Base-by-base conservation (phyloP, 192 early-diverging fungal species). In the Coemansia erecta region DNA sequence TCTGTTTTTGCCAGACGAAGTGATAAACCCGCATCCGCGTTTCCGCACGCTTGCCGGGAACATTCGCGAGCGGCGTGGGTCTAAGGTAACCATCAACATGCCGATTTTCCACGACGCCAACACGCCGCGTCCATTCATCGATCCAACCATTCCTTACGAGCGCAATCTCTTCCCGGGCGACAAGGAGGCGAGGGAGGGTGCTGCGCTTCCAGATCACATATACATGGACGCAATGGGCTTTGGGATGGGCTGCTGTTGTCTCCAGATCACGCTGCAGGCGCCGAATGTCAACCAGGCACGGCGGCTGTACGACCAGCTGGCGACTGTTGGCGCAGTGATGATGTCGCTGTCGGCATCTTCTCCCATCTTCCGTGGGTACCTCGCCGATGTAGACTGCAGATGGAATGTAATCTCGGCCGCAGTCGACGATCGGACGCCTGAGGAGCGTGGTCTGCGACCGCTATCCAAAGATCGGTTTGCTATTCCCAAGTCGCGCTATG, bases 181-280 rank as follows among this genome's bases (percentile, higher is more conserved):
- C 63, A 86, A 86, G 45, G 88, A 90, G 62, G 86, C 87, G n/a
- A 79, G 79, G 4, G 72, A 83, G 41, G 86, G 88, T 8, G 87
- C 87, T 7, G 96, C 96, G 10, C 74, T 83, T n/a, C 88, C 88
- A 0, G 88, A 93, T 55, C 94, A 96, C 72, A 94, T 99, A 24
- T 99, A 97, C 77, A 92, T 99, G 90, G 97, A 98, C 61, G 86
- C 90, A 17, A 99, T 99, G 97, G 90, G 90, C 56, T 98, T 99
- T 83, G 95, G 97, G 24, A 98, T 98, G 94, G 95, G 95, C 47
- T 95, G 92, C 81, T 94, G 87, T 63, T 99, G 97, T 67, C 82
- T 99, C 22, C 97, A 99, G 71, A 92, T 98, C 69, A 99, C 97
- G 26, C 90, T 99, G 61, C 97, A 99, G 72, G 94, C 94, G 28